phyloP scores from a whole-genome alignment of 768 basidiomycete genomes.

The Cystobasidium onofrii region DNA sequence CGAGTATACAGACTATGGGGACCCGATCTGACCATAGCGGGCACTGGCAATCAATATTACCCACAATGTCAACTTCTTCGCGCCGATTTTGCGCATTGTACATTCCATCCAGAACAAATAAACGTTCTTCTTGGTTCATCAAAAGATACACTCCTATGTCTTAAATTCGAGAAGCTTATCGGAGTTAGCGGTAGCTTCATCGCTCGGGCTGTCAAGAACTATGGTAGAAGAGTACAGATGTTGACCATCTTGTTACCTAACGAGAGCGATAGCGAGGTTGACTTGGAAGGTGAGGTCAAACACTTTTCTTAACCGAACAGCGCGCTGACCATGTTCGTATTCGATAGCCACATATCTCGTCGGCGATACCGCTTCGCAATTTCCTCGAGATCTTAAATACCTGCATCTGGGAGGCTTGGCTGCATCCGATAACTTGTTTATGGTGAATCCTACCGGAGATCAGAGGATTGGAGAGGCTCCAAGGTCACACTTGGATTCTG shows the following conservation, averaged over 20 bases:
- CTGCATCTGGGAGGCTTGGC: slow-evolving; percentile 20
- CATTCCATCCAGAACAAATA: slow-evolving; percentile 2
- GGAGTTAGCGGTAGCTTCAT: slow-evolving; percentile 5
- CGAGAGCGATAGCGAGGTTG: slow-evolving; percentile 25
- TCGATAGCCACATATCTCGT: slow-evolving; percentile 14
- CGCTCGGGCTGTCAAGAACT: slow-evolving; percentile 15
- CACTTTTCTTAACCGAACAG: not conserved
- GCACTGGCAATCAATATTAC: slow-evolving; percentile 14
- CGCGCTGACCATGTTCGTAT: not conserved
- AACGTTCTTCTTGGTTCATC: slow-evolving; percentile 1
- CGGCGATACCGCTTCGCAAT: not conserved
- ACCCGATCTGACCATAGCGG: slow-evolving; percentile 4
- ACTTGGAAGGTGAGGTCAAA: not conserved
- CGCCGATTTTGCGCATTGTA: slow-evolving; percentile 19
- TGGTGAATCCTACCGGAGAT: slow-evolving; percentile 7
- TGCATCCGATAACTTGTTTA: slow-evolving; percentile 26
- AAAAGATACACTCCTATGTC: slow-evolving; percentile 8
- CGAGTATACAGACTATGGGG: slow-evolving; percentile 1
- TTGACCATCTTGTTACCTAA: slow-evolving; percentile 8
- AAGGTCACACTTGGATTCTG: slow-evolving; percentile 1
- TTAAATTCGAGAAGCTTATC: slow-evolving; percentile 7
- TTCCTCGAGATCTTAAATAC: slow-evolving; percentile 10
- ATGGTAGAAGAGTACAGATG: slow-evolving; percentile 19
- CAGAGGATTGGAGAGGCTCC: not conserved
- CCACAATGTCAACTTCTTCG: slow-evolving; percentile 9